Conservation (phyloP, 2,329 filamentous ascomycete species). For the Aciculosporium take region DNA sequence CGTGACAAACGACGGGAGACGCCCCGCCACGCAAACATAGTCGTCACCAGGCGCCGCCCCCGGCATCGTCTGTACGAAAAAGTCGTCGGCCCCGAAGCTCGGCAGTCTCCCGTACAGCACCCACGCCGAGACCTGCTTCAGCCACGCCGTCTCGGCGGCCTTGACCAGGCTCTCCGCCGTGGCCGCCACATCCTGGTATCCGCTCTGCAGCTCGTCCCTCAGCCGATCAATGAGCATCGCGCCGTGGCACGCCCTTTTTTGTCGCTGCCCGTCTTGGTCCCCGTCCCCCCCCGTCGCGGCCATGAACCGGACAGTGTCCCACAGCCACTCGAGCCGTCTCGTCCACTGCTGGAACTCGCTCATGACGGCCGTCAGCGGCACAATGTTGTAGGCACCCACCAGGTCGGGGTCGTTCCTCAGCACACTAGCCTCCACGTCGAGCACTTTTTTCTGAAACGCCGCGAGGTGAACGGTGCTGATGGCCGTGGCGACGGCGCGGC, state of each 20-base stretch:
- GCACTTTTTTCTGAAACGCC: slow-evolving; percentile 67
- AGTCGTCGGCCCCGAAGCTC: slow-evolving; percentile 64
- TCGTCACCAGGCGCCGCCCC: slow-evolving; percentile 34
- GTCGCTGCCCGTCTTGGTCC: too few relatives aligned
- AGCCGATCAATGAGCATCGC: slow-evolving; percentile 65
- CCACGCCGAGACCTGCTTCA: slow-evolving; percentile 83
- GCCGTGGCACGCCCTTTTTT: slow-evolving; percentile 45
- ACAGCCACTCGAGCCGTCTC: slow-evolving; percentile 73
- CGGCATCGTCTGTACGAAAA: slow-evolving; percentile 54
- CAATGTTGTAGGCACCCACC: slow-evolving; percentile 86
- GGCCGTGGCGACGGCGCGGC: slow-evolving; percentile 70
- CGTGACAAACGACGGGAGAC: slow-evolving; percentile 71
- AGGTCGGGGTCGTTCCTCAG: slow-evolving; percentile 60
- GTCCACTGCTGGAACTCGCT: slow-evolving; percentile 80
- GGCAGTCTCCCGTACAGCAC: slow-evolving; percentile 77
- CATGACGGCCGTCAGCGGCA: slow-evolving; percentile 75
- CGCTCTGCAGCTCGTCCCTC: slow-evolving; percentile 65
- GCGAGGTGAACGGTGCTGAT: slow-evolving; percentile 63
- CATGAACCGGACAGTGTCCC: slow-evolving; percentile 59
- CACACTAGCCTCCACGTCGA: slow-evolving; percentile 71
- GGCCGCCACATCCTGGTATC: slow-evolving; percentile 73
- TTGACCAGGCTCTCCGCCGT: slow-evolving; percentile 59
- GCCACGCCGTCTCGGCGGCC: slow-evolving; percentile 77
- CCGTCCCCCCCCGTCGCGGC: slow-evolving; percentile 23
- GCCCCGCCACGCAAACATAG: slow-evolving; percentile 41